Evolutionary conservation across 768 basidiomycete genomes (phyloP).

Genomic region (Lactifluus pinguis): DNA sequence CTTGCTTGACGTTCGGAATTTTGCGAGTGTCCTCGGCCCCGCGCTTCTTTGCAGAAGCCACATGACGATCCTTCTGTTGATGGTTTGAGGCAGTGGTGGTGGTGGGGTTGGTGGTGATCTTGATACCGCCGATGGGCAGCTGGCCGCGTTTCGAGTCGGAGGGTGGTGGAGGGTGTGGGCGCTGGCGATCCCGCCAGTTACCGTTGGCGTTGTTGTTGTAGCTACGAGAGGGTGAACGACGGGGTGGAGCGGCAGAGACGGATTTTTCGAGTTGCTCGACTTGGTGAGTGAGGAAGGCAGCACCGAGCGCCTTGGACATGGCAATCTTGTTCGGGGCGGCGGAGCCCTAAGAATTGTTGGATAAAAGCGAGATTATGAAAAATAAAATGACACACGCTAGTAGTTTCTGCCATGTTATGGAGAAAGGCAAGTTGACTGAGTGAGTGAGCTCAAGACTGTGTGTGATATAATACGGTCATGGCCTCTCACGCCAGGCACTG

Average conservation of each 20-base stretch:
- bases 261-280: slow-evolving; percentile 82
- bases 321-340: slow-evolving; percentile 47
- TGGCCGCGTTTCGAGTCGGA: slow-evolving; percentile 23
- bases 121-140: slow-evolving; percentile 11
- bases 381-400: neutral
- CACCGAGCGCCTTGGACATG: slow-evolving; percentile 81
- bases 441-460: too few species aligned
- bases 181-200: slow-evolving; percentile 17
- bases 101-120: neutral
- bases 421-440: too few species aligned
- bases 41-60: neutral
- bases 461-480: too few species aligned
- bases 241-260: slow-evolving; percentile 35
- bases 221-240: slow-evolving; percentile 22
- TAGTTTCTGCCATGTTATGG: neutral
- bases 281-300: slow-evolving; percentile 80
- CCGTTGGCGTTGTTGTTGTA: neutral
- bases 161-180: slow-evolving; percentile 6
- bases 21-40: neutral
- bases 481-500: too few species aligned
- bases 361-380: neutral
- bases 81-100: neutral
- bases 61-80: slow-evolving; percentile 2
- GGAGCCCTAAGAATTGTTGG: neutral
- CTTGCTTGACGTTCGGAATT: slow-evolving; percentile 38